A percentile compares a stretch with the other conserved stretches of the same genome.
Evolutionary conservation across 2,329 filamentous ascomycete genomes (phyloP).

Genomic region (Trichoderma arundinaceum): DNA sequence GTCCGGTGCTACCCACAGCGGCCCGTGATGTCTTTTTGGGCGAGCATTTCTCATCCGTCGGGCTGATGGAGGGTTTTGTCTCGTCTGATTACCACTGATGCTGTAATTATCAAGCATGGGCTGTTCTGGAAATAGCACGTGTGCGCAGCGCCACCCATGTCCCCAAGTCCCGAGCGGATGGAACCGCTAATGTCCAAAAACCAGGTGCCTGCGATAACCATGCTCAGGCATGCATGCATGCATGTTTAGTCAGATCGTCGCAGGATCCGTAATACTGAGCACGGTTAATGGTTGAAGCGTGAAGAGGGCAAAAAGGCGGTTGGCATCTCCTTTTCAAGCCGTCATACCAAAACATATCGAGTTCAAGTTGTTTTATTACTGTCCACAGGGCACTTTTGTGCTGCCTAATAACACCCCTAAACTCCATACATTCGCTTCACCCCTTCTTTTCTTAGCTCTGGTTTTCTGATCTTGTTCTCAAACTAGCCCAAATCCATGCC

Average conservation of each 20-base stretch:
- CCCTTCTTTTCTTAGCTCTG: not conserved
- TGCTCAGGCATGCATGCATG: slow-evolving; percentile 9
- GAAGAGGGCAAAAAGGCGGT: not conserved
- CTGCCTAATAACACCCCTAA: not conserved
- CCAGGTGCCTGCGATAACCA: slow-evolving; percentile 11
- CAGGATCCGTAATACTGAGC: slow-evolving; percentile 4
- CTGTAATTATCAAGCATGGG: not conserved
- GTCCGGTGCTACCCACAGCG: slow-evolving; percentile 6
- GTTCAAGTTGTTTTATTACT: no score
- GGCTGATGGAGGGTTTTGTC: not conserved
- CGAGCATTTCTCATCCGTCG: not conserved
- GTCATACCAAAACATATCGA: no score
- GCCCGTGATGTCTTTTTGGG: not conserved
- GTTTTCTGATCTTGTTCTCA: not conserved
- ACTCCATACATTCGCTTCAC: not conserved
- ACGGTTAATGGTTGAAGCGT: not conserved
- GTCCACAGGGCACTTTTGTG: not conserved
- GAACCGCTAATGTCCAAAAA: slow-evolving; percentile 7
- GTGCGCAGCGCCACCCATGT: not conserved
- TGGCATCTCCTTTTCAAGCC: no score
- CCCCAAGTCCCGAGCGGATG: slow-evolving; percentile 7
- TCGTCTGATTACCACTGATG: not conserved
- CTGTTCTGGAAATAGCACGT: not conserved
- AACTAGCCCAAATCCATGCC: not conserved
- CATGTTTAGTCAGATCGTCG: slow-evolving; percentile 21